These are phyloP conservation scores for Puccinia novopanici DNA, from an alignment of 1,284 basidiomycete genomes.

Conservation along the genomic window DNA sequence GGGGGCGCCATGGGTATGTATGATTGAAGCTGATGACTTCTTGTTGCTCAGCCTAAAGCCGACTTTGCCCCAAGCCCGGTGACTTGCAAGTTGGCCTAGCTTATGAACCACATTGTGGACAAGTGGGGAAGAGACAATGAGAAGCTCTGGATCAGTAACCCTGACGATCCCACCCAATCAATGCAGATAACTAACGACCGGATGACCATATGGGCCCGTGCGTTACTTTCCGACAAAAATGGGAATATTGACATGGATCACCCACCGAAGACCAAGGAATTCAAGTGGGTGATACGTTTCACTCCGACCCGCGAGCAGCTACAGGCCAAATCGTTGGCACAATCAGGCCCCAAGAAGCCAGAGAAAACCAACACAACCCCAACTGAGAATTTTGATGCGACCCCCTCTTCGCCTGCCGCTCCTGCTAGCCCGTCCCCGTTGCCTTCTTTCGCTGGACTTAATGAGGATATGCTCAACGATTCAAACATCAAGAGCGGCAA, in stretches of 20 bases:
- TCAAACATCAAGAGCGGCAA: too few species aligned
- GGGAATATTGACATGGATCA: background rate
- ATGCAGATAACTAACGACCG: background rate
- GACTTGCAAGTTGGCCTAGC: background rate
- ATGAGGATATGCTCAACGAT: too few species aligned
- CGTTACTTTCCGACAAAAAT: background rate
- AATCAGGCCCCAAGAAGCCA: too few species aligned
- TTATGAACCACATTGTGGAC: background rate
- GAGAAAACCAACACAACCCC: too few species aligned
- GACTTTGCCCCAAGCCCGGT: background rate
- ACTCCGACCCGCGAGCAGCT: too few species aligned
- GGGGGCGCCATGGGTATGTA: too few species aligned
- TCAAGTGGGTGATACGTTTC: background rate
- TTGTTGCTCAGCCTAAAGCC: background rate
- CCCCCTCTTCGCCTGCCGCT: too few species aligned
- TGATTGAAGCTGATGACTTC: background rate
- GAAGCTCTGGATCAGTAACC: background rate
- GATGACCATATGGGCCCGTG: background rate
- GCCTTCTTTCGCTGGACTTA: too few species aligned
- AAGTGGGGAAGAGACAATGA: background rate
- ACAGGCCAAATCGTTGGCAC: too few species aligned
- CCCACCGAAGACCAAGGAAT: background rate
- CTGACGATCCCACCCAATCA: background rate
- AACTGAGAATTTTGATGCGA: too few species aligned
- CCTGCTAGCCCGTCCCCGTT: too few species aligned